Base-by-base conservation (phyloP, 352 stramenopile species). In the Phytophthora fragariaefolia region DNA sequence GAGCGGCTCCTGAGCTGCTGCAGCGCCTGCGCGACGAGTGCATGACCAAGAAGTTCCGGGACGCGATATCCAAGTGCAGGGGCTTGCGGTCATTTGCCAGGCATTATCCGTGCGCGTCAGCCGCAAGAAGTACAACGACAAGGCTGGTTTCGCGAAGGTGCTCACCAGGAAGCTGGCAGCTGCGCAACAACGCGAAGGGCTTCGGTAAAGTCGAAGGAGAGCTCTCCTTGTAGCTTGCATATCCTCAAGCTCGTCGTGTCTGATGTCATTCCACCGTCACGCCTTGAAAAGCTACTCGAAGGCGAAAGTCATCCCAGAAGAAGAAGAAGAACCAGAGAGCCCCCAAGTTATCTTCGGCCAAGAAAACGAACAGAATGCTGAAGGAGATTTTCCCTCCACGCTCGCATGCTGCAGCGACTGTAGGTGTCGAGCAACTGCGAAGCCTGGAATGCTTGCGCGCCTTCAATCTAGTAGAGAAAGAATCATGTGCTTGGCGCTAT, bases 21-120 rank as follows among this genome's bases (percentile, higher is more conserved):
- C 9, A 82, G 27, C 10, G 72, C 42, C 46, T 79, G 58, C 23
- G 72, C 73, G 28, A 73, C 74, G 38, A 70, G 28, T 20, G 30
- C 32, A 56, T n/a, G 28, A 30, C 28, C 20, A 18, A 45, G 18
- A 18, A 56, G 49, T 8, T 56, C 18, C 18, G 10, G 20, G n/a
- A 17, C 23, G 49, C 49, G 27, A 56, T 56, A 27, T 27, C 27
- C 26, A 23, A 15, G 49, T 56, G 27, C 48, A 18, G 23, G 10
- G 17, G 9, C 17, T 28, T 42, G n/a, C 30, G 49, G 30, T 45
- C 28, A n/a, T 56, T 43, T 56, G 18, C n/a, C 49, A 26, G 18
- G 27, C n/a, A 1, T 17, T 56, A 10, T 17, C 27, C 18, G 27
- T 56, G 5, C 18, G 28, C 9, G 27, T 56, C 18, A 42, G 13